Evolutionary conservation across 345 rosid genomes (phyloP).

Genomic region (Eucalyptus globulus): DNA sequence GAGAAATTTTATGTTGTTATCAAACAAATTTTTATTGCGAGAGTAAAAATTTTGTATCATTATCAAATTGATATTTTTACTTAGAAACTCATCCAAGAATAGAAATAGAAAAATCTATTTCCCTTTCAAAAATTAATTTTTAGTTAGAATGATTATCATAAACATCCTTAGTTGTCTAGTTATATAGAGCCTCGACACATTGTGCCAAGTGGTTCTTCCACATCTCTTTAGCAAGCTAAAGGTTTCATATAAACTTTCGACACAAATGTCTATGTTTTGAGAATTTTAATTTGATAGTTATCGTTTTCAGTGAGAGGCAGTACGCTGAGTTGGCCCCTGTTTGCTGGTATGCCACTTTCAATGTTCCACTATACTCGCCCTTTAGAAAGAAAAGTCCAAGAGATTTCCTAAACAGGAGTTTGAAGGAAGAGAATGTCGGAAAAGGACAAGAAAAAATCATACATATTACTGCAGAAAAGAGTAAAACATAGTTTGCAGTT

Average conservation of each 20-base stretch:
- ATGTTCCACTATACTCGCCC: neutral
- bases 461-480: no score
- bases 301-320: constrained; percentile 84
- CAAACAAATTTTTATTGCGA: no score
- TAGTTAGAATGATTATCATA: no score
- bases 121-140: no score
- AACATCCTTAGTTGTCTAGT: neutral
- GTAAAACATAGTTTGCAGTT: no score
- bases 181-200: neutral
- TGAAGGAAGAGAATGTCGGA: no score
- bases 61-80: neutral
- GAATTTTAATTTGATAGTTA: constrained; percentile 15
- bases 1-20: no score
- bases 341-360: constrained; percentile 41
- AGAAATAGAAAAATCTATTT: no score
- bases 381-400: neutral
- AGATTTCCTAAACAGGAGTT: no score
- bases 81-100: no score
- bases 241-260: neutral
- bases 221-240: neutral
- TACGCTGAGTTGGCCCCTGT: constrained; percentile 82
- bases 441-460: no score
- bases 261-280: neutral
- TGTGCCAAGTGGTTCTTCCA: neutral
- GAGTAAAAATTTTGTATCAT: no score